Evolutionary conservation across 2,329 filamentous ascomycete genomes (phyloP), one percentile per base, ranked within the genome.

Genomic region (Orbilia javanica): DNA sequence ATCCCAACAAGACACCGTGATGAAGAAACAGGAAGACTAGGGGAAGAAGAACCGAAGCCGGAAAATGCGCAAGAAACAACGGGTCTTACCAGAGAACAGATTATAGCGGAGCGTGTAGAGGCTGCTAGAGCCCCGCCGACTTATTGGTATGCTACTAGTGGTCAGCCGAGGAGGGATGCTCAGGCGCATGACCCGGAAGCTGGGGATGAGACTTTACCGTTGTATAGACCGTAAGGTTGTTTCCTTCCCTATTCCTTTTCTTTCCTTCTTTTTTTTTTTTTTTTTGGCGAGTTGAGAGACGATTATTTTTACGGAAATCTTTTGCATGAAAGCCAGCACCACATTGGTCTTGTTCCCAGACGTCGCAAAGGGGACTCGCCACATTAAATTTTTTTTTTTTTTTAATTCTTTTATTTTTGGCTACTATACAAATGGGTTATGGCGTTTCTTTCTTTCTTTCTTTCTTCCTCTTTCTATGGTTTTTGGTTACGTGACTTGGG

Each of bases 141-240:
- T 22, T 76, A 76, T 31, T 76, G 42, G 22, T 68, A 75, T n/a
- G 64, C 64, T 1, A 70, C 72, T n/a, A 55, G 53, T 48, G 25
- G n/a, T 15, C 62, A 22, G 18, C 18, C 31, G 11, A 20, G 72
- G 31, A 34, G 31, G 34, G 44, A 13, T 15, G 13, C 5, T 15
- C n/a, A n/a, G 29, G 42, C 7, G 10, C 50, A 36, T 34, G 53
- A 55, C 27, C 31, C 44, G 2, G 44, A 68, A 25, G 31, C 50
- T 1, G 53, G 42, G 18, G 46, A 66, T 44, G 55, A 68, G 15
- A 52, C 48, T 20, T 48, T 75, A 20, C 71, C 71, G 46, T 31
- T 57, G 6, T 68, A 75, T 27, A 57, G 6, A 31, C 46, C 64
- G 11, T 66, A 39, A 39, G 13, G 13, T 31, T n/a, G n/a, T n/a